Conservation (phyloP, 352 stramenopile species). For the Pythium utonaiense region DNA sequence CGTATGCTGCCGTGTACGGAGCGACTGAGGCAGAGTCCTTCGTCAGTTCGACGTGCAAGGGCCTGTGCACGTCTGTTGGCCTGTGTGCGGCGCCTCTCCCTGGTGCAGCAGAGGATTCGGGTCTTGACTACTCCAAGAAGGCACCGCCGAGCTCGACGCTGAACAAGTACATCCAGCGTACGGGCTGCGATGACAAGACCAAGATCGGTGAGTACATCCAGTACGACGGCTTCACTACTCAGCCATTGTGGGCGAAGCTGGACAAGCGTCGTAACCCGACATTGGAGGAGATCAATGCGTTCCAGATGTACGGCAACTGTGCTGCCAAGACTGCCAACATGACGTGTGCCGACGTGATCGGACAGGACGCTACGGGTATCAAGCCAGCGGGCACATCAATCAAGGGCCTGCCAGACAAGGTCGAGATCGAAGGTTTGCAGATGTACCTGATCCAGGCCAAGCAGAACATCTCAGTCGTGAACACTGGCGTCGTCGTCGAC, state of each 20-base stretch:
- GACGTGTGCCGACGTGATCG: constrained; percentile 50
- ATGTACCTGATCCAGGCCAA: constrained; percentile 48
- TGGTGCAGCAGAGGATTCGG: constrained; percentile 50
- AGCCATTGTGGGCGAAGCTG: constrained; percentile 51
- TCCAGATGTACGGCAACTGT: constrained; percentile 58
- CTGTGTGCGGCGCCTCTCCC: constrained; percentile 61
- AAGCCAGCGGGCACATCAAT: constrained; percentile 42
- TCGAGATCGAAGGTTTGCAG: constrained; percentile 25
- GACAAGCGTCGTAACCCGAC: constrained; percentile 57
- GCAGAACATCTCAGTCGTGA: constrained; percentile 48
- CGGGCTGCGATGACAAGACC: constrained; percentile 57
- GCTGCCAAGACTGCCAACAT: constrained; percentile 39
- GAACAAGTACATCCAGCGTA: constrained; percentile 48
- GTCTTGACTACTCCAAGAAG: constrained; percentile 47
- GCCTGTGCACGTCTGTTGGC: constrained; percentile 38
- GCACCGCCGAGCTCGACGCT: constrained; percentile 35
- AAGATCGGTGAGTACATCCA: constrained; percentile 62
- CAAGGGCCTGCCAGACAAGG: constrained; percentile 44
- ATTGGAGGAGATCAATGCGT: constrained; percentile 47
- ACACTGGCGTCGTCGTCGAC: constrained; percentile 34
- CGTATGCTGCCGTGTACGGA: constrained; percentile 26
- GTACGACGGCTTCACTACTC: constrained; percentile 49
- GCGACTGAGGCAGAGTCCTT: constrained; percentile 20
- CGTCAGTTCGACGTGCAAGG: constrained; percentile 23
- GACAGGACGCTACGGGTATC: constrained; percentile 39